Base-by-base conservation (phyloP, 495 filamentous ascomycete genomes). In the Chaetomium tenue region DNA sequence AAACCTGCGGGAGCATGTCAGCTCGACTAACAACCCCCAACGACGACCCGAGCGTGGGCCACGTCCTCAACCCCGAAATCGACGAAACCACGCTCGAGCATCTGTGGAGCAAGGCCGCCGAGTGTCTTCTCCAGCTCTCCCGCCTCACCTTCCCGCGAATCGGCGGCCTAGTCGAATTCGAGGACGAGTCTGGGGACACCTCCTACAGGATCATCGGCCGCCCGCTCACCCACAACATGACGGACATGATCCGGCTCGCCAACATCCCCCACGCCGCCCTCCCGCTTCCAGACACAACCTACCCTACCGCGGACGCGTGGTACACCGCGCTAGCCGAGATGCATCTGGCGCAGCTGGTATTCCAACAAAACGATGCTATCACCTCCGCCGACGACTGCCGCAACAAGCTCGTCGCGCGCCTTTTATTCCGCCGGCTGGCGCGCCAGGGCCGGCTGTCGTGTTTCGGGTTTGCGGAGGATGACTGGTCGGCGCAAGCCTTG, bases 281-380 rank as follows among this genome's bases (percentile, higher is more conserved):
- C 11, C 66, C 69, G 0, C 22, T 53, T 3, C 13, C 44, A 25
- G 7, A 5, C 39, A 63, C 18, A 9, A 72, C 69, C 9, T 76
- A 71, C 50, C 18, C 23, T 18, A 78, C 68, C 42, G 71, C 76
- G 0, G 68, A 71, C 28, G 76, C 75, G 22, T 81, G 78, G 70
- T 79, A 81, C 61, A 63, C 68, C 15, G 74, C 72, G 39, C 66
- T 82, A 48, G 74, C 77, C 5, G 69, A 76, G 8, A 73, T 79
- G 71, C 78, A 83, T 52, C 48, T 77, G 58, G 69, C 62, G 53
- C 74, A 78, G 58, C 75, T 82, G 3, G 39, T 69, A 5, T 72
- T 74, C 58, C 79, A 81, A 66, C 76, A 75, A 37, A 79, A 81
- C 62, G 75, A 77, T 59, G 63, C 75, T 16, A 70, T 72, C 68